Percentiles rank a stretch among this genome's conserved stretches.
phyloP scores from a whole-genome alignment of 106 monocot species.

The Alisma plantagoaquatica region DNA sequence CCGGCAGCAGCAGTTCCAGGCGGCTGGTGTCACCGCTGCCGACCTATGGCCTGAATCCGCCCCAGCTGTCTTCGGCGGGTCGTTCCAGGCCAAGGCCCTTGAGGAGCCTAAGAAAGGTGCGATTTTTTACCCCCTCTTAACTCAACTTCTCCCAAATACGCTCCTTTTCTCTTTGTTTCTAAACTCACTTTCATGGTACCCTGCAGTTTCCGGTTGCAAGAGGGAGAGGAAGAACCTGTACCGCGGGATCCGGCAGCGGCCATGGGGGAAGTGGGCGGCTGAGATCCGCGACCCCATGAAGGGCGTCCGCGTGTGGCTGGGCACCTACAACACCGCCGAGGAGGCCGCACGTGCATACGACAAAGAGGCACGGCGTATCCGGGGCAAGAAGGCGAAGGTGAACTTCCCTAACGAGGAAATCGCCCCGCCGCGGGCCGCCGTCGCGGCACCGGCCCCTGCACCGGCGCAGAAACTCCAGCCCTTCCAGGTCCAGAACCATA shows the following conservation, averaged over 20 bases:
- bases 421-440: neutral
- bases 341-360: conserved; percentile 67
- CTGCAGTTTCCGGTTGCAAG: neutral
- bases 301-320: no score
- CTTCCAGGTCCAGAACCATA: no score
- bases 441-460: neutral
- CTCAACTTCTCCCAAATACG: neutral
- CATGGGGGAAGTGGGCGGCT: conserved; percentile 72
- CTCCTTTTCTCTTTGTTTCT: no score
- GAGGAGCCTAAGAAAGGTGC: neutral
- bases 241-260: conserved; percentile 46
- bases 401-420: conserved; percentile 35
- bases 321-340: no score
- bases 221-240: conserved; percentile 42
- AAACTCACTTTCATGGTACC: neutral
- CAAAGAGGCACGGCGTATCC: conserved; percentile 43
- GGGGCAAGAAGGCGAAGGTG: conserved; percentile 60
- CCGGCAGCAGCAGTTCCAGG: neutral
- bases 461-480: no score
- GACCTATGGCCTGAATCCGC: neutral
- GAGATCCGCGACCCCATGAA: conserved; percentile 73
- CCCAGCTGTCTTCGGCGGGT: neutral
- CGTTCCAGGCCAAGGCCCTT: neutral
- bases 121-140: neutral
- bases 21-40: neutral